Conservation (phyloP, 331 rosid genomes). For the Pyracantha coccinea region DNA sequence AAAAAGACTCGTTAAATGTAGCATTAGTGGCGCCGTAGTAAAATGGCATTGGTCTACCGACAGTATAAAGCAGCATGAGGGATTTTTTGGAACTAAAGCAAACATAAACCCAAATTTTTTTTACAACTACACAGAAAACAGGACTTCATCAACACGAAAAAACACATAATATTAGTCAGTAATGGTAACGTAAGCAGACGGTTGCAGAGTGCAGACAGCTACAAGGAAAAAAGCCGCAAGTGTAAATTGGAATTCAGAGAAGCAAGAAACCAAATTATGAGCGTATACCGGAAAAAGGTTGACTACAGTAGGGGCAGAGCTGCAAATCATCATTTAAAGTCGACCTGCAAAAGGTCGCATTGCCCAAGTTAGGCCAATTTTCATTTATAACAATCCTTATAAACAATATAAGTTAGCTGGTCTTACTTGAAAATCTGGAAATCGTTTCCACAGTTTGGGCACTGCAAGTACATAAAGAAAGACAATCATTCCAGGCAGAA, state of each 20-base stretch:
- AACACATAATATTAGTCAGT: background rate
- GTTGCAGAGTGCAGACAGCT: background rate
- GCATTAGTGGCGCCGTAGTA: background rate
- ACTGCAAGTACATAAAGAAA: constrained; percentile 48
- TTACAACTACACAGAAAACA: background rate
- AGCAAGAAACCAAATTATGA: background rate
- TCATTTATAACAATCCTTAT: background rate
- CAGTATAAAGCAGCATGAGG: background rate
- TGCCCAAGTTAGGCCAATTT: background rate
- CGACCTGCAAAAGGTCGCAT: constrained; percentile 48
- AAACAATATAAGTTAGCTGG: background rate
- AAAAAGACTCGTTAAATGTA: background rate
- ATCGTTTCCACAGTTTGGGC: constrained; percentile 91
- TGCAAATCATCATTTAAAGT: constrained; percentile 69
- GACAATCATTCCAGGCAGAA: constrained; percentile 7
- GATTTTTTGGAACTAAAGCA: background rate
- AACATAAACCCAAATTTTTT: background rate
- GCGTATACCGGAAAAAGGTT: constrained; percentile 78
- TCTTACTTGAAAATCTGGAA: constrained; percentile 98
- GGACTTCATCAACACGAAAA: background rate
- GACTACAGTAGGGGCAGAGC: constrained; percentile 85
- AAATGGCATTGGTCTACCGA: background rate
- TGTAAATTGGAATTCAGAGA: background rate
- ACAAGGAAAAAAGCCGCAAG: background rate
- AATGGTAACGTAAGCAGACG: background rate